Conservation (phyloP, 192 early-diverging fungal genomes). For the Funneliformis geosporum region DNA sequence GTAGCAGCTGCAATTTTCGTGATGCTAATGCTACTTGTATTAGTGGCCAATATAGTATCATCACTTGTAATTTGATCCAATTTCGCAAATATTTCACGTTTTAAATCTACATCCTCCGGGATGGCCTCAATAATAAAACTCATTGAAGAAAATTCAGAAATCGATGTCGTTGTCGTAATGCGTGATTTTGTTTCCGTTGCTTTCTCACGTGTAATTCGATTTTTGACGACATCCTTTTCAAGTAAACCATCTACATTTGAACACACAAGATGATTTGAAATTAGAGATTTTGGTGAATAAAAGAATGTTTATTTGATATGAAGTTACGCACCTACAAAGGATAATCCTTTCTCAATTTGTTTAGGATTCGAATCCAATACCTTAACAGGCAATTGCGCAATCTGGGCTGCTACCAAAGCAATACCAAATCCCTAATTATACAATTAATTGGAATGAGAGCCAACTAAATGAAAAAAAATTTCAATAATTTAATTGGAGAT, state of each 20-base stretch:
- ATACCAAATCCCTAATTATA: constrained; percentile 72
- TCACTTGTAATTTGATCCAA: constrained; percentile 67
- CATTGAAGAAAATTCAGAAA: constrained; percentile 62
- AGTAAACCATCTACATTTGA: constrained; percentile 76
- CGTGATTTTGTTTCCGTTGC: constrained; percentile 60
- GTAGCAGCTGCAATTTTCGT: constrained; percentile 97
- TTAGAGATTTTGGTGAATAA: too few relatives aligned
- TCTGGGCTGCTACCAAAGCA: constrained; percentile 83
- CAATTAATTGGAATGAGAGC: too few relatives aligned
- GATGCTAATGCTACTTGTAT: constrained; percentile 97
- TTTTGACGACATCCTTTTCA: constrained; percentile 88
- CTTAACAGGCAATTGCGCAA: constrained; percentile 76
- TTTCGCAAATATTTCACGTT: constrained; percentile 77
- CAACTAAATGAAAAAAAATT: too few relatives aligned
- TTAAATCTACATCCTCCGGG: constrained; percentile 82
- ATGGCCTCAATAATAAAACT: constrained; percentile 96
- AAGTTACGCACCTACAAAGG: constrained; percentile 68
- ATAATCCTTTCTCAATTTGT: constrained; percentile 79
- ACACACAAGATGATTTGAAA: too few relatives aligned
- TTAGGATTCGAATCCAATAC: constrained; percentile 76
- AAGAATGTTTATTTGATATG: too few relatives aligned
- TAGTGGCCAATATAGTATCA: constrained; percentile 87
- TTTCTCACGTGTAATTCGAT: constrained; percentile 80
- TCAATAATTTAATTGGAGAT: too few relatives aligned
- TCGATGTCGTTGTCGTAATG: constrained; percentile 60